phyloP scores from a whole-genome alignment of 1,139 yeast species.

The Arxiozyma heterogenica region DNA sequence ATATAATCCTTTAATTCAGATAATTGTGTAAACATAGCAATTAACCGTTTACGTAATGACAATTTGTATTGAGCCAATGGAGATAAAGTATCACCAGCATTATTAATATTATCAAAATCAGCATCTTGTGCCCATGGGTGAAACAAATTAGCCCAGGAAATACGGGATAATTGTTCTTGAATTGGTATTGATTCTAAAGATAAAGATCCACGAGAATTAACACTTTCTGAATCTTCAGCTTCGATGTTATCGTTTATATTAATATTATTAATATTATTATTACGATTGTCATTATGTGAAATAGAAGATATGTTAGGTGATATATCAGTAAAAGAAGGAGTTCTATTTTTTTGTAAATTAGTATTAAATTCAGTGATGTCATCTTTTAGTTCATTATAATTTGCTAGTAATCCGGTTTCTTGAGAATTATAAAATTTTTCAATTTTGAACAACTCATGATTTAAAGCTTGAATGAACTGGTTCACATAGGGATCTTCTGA shows the following conservation, averaged over 20 bases:
- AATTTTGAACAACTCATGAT: conserved; percentile 49
- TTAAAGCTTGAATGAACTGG: conserved; percentile 42
- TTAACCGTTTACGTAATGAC: conserved; percentile 58
- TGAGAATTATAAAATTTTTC: conserved; percentile 51
- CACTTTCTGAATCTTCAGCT: not conserved
- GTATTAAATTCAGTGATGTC: conserved; percentile 34
- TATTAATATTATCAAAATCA: not conserved
- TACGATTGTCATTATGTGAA: not conserved
- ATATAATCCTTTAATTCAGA: conserved; percentile 78
- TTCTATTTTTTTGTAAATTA: conserved; percentile 12
- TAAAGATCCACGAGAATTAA: not conserved
- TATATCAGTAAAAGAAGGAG: conserved; percentile 5
- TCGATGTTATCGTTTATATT: not conserved
- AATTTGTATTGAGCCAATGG: conserved; percentile 33
- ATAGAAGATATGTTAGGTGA: not conserved
- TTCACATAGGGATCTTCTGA: conserved; percentile 15
- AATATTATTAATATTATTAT: not conserved
- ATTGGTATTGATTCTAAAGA: conserved; percentile 2
- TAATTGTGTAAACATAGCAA: conserved; percentile 58
- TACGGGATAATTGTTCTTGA: not conserved
- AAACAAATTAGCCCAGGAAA: conserved; percentile 1
- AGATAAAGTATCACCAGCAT: not conserved
- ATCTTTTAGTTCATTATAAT: conserved; percentile 40
- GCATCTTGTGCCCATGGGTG: not conserved
- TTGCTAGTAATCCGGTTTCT: conserved; percentile 42